phyloP scores from a whole-genome alignment of 495 filamentous ascomycete species.

The Penicillium lagena region DNA sequence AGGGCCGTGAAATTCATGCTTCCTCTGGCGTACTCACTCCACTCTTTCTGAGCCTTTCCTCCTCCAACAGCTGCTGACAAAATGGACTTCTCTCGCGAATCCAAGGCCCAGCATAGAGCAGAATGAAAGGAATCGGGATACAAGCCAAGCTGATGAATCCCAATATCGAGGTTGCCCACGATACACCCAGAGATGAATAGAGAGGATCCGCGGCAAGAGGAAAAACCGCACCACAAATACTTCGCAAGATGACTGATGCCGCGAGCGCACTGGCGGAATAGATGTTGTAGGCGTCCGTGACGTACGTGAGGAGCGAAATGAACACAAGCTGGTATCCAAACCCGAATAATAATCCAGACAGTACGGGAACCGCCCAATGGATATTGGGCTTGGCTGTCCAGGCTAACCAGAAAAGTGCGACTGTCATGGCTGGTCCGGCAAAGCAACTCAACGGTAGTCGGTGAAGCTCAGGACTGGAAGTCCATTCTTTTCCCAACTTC shows the following conservation, averaged over 20 bases:
- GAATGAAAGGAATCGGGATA: conserved; percentile 34
- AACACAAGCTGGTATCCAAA: conserved; percentile 62
- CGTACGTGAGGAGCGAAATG: conserved; percentile 65
- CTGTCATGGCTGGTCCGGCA: conserved; percentile 55
- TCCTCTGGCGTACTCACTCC: conserved; percentile 11
- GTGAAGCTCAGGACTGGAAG: conserved; percentile 49
- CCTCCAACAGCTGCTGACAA: conserved; percentile 27
- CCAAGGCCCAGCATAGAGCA: conserved; percentile 27
- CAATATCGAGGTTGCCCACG: conserved; percentile 40
- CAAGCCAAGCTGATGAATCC: conserved; percentile 38
- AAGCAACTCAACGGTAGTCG: conserved; percentile 63
- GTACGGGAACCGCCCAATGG: conserved; percentile 57
- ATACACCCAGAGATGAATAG: conserved; percentile 31
- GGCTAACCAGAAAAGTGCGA: conserved; percentile 66
- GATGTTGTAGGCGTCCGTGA: conserved; percentile 70
- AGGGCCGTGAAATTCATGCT: neutral
- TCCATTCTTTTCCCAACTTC: conserved; percentile 28
- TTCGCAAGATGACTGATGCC: conserved; percentile 53
- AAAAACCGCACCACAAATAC: conserved; percentile 53
- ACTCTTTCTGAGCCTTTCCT: conserved; percentile 13
- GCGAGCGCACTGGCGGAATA: conserved; percentile 66
- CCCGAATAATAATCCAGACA: conserved; percentile 63
- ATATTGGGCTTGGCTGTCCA: conserved; percentile 53
- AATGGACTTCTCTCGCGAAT: conserved; percentile 35
- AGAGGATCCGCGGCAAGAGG: conserved; percentile 38